Base-by-base conservation (phyloP, 805 yeast species). In the Myxozyma kluyveri region DNA sequence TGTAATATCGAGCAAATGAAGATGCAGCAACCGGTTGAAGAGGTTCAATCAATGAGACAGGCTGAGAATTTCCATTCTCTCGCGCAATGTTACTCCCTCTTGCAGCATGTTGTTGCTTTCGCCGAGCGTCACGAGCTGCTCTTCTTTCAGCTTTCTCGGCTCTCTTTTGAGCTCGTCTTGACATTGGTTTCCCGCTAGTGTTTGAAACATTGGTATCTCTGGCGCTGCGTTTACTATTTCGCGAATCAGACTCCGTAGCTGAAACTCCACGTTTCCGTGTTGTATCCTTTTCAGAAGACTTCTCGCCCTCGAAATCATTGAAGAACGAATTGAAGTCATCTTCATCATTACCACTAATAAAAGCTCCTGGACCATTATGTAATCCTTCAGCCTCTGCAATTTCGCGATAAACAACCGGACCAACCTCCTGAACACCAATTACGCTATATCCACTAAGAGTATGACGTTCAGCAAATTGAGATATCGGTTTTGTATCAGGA, bases 401-500 rank as follows among this genome's bases (percentile, higher is more conserved):
- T 10, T 54, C 56, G 12, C 29, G 27, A 38, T 47, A 49, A 10
- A 32, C 51, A 12, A 2, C 37, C 10, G 60, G 57, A 9, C 52
- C 60, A 2, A 49, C 47, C 38, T 56, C 58, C 19, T 24, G 54
- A 33, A 49, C 50, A 29, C 38, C 45, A 14, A 55, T 35, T 7
- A 46, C 39, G 17, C 56, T 47, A 27, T 56, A 47, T 4, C 58
- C 67, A 1, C 45, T 49, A 3, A 52, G 62, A 10, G 54, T 54
- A 68, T 72, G 59, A 67, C 71, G 35, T 60, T 70, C 46, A 63
- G 67, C 49, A 46, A 68, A 70, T 43, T 68, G 53, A 4, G 72
- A 70, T 42, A 77, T 75, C 27, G 64, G 58, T 23, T 62, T 60
- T n/a, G 78, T 83, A 3, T 80, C 77, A 0, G 90, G 86, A 66